Evolutionary conservation across 2,329 filamentous ascomycete species (phyloP).

Genomic region (Aspergillus viridinutans): DNA sequence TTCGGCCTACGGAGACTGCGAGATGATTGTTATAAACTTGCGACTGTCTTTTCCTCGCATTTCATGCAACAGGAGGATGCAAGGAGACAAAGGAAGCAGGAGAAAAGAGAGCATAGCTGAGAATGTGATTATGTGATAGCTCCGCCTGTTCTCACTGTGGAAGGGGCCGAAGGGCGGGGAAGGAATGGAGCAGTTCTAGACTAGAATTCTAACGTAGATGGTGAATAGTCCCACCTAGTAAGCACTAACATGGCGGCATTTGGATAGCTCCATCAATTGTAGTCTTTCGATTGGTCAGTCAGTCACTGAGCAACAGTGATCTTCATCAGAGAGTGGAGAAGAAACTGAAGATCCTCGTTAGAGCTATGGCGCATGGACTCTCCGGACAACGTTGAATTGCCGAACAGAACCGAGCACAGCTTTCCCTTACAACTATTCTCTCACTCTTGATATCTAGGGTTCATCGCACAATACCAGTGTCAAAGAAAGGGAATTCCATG

Average conservation of each 20-base stretch:
- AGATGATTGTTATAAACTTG: background rate
- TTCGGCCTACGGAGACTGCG: background rate
- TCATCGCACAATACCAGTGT: background rate
- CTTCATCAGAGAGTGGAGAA: background rate
- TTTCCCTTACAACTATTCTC: background rate
- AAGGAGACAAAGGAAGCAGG: background rate
- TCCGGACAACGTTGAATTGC: background rate
- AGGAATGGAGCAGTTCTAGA: too few relatives aligned
- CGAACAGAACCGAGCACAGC: background rate
- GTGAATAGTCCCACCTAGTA: too few relatives aligned
- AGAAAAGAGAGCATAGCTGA: background rate
- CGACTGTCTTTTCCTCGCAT: background rate
- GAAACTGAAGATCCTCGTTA: background rate
- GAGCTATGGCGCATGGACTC: background rate
- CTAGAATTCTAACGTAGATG: too few relatives aligned
- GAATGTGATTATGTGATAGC: background rate
- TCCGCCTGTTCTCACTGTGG: background rate
- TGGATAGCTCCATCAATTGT: background rate
- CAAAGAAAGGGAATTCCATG: background rate
- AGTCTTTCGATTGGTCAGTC: background rate
- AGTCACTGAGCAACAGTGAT: background rate
- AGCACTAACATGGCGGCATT: background rate
- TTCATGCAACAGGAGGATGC: background rate
- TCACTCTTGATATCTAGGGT: too few relatives aligned
- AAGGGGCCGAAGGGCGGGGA: too few relatives aligned